These are phyloP conservation scores for Streptanthus diversifolius DNA, from an alignment of 345 rosid genomes.

Conservation along the genomic window DNA sequence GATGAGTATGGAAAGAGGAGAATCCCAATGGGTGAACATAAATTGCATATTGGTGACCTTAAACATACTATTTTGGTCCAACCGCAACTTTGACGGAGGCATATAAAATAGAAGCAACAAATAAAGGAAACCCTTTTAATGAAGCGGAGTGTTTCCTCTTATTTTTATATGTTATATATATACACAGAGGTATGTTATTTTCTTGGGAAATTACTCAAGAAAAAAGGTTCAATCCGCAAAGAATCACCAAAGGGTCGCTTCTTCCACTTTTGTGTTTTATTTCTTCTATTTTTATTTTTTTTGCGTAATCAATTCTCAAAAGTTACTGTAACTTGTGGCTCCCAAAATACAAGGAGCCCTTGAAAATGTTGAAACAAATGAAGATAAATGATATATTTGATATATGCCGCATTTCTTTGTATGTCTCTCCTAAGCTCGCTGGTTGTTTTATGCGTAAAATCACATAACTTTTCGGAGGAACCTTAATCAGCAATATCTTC, in stretches of 20 bases:
- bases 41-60: constrained; percentile 67
- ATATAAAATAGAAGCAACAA: constrained; percentile 19
- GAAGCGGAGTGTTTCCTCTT: constrained; percentile 20
- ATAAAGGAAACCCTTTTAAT: neutral
- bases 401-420: neutral
- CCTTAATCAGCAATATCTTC: neutral
- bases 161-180: constrained; percentile 1
- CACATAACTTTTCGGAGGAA: neutral
- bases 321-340: constrained; percentile 23
- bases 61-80: constrained; percentile 73
- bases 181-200: constrained; percentile 1
- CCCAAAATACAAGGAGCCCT: constrained; percentile 17
- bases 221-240: constrained; percentile 15
- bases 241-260: constrained; percentile 31
- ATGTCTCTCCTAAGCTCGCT: neutral
- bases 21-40: constrained; percentile 80
- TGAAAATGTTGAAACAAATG: constrained; percentile 24
- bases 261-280: constrained; percentile 2
- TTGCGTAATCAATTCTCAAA: neutral
- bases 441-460: neutral
- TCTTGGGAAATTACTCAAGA: constrained; percentile 14
- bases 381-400: neutral
- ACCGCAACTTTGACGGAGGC: constrained; percentile 40
- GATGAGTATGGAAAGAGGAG: constrained; percentile 78
- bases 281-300: neutral